Evolutionary conservation across 108 stramenopile genomes (phyloP), one percentile per base, ranked within the genome.

Genomic region (Aurantiochytrium sp.): DNA sequence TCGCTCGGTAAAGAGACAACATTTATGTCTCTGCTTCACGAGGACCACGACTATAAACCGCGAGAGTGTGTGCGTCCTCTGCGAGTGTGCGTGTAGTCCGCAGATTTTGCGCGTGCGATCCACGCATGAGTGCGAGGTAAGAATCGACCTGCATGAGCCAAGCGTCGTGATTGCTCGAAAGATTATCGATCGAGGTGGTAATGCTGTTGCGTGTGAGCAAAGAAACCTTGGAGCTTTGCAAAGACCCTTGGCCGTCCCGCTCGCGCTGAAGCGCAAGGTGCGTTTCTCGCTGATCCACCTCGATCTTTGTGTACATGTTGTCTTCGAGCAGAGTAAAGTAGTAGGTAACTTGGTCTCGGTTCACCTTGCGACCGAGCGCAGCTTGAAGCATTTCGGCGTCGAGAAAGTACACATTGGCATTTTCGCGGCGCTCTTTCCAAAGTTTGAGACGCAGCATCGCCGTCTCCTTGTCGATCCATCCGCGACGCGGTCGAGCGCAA

Each of bases 101-200:
- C n/a, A 83, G 1, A 83, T 53, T 83, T 23, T 83, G 76, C 28
- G 76, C 76, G 28, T 83, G 76, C 51, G 45, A 53, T 14, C 45
- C 28, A 53, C 76, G 49, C 18, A 83, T 12, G 3, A 16, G n/a
- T 0, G 76, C 51, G 10, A 83, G 12, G 28, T 83, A 53, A 6
- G 45, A n/a, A 23, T 83, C 76, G 25, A 83, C 28, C 76, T 83
- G 76, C 76, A 53, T 53, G 49, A 53, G 76, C 76, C 76, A 83
- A 83, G 49, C 76, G 51, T 83, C 76, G 8, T 83, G 76, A 23
- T 8, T 83, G 16, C 49, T 83, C 0, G 76, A n/a, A 83, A 83
- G 19, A 45, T 83, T 83, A 6, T 14, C 14, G 6, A 83, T 25
- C 16, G 76, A 53, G 10, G 76, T 83, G 45, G 45, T 12, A 18